These are phyloP conservation scores for Chloranthus sessilifolius DNA, from an alignment of 164 flowering plant genomes.

Conservation along the genomic window DNA sequence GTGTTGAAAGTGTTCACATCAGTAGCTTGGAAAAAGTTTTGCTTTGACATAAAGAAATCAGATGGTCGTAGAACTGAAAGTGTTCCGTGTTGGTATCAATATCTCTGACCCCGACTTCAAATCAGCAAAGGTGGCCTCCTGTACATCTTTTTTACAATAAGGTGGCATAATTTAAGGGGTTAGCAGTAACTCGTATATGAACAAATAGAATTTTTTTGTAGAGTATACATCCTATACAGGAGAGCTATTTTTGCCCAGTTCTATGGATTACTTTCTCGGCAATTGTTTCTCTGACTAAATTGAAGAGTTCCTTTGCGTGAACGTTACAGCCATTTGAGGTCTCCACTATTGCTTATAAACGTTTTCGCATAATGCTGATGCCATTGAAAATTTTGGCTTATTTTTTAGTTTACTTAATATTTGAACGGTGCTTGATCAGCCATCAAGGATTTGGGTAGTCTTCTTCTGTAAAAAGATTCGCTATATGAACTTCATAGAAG, in stretches of 20 bases:
- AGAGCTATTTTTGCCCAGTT: too few species aligned
- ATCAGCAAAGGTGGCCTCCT: slow-evolving; percentile 1
- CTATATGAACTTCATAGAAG: not conserved
- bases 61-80: not conserved
- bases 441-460: not conserved
- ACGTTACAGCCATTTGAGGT: not conserved
- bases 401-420: not conserved
- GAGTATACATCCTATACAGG: not conserved
- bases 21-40: not conserved
- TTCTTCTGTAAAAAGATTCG: not conserved
- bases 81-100: slow-evolving; percentile 1
- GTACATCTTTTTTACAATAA: slow-evolving; percentile 7
- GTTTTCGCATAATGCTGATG: slow-evolving; percentile 1
- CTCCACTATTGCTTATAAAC: not conserved
- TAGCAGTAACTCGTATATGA: not conserved
- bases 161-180: slow-evolving; percentile 3
- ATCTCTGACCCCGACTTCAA: not conserved
- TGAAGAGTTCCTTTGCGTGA: too few species aligned
- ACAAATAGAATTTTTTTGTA: not conserved
- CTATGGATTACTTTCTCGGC: too few species aligned
- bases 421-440: not conserved
- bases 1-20: not conserved
- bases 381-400: not conserved
- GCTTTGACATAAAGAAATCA: slow-evolving; percentile 8
- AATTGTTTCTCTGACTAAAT: too few species aligned